Percentiles rank a stretch among this genome's conserved stretches.
These are phyloP conservation scores for Botryotinia calthae DNA, from an alignment of 2,329 filamentous ascomycete species.

Conservation along the genomic window DNA sequence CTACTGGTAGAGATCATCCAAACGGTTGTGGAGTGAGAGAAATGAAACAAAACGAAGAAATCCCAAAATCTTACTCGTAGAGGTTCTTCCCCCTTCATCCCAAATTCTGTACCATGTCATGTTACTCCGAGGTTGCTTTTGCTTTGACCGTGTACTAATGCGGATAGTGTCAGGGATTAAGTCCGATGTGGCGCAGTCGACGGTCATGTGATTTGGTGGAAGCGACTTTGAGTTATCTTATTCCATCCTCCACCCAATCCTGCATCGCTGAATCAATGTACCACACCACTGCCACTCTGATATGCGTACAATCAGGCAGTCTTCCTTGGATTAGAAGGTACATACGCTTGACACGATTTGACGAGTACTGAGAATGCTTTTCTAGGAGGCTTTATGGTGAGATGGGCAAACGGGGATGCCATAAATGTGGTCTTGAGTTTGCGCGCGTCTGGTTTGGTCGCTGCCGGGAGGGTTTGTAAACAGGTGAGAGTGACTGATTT, in stretches of 20 bases:
- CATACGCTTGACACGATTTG: not conserved
- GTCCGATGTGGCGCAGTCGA: not conserved
- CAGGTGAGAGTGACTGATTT: not conserved
- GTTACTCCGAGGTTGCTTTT: conserved; percentile 5
- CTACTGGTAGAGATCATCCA: not conserved
- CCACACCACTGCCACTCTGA: not conserved
- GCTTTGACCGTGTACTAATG: conserved; percentile 15
- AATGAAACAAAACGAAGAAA: conserved; percentile 10
- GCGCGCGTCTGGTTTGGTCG: not conserved
- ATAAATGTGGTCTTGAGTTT: not conserved
- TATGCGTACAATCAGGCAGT: rapidly evolving
- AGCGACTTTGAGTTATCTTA: not conserved
- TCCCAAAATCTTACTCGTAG: not conserved
- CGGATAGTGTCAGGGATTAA: not conserved
- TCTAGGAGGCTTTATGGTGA: not conserved
- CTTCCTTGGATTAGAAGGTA: too few relatives aligned
- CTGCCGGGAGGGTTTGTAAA: not conserved
- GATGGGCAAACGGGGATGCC: not conserved
- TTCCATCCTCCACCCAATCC: not conserved
- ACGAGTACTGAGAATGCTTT: conserved; percentile 13
- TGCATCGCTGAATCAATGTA: not conserved
- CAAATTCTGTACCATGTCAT: conserved; percentile 1
- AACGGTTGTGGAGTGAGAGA: conserved; percentile 6
- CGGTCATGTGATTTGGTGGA: not conserved
- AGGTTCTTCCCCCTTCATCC: not conserved